Evolutionary conservation across 2,329 filamentous ascomycete genomes (phyloP), one percentile per base, ranked within the genome.

Genomic region (Neofusicoccum umdonicola): DNA sequence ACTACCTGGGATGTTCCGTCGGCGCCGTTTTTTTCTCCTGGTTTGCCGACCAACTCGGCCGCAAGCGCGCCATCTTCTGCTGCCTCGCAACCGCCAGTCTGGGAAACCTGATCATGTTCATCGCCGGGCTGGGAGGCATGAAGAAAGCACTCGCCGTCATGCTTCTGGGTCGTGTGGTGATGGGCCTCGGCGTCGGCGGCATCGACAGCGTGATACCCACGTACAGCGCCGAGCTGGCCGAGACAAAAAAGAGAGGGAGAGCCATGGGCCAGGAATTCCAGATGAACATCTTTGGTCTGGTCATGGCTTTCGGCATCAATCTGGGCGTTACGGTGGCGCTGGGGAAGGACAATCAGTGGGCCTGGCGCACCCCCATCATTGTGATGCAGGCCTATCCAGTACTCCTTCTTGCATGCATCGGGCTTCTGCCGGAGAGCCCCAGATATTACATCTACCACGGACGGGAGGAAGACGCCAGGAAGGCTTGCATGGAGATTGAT

Each of bases 211-310:
- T 87, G 0, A 86, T 88, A 27, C 86, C 86, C 0, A 83, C 87
- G 1, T 88, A 88, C 73, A 83, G 79, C 64, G 81, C 81, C 13
- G 86, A 88, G 69, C 76, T 88, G 37, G 79, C 81, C 2, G 81
- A 81, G n/a, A 85, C 87, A 69, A 82, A 82, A 56, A 80, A 83
- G 2, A 76, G 86, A 50, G 86, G 86, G 5, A 83, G 82, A 68
- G 84, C 86, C 1, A 72, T 88, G 48, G 85, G 85, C 1, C 84
- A 88, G 69, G 85, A 88, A 68, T 88, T 88, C 69, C 86, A 88
- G 71, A 83, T 82, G 72, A 89, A 89, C 68, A 88, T 88, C 67
- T 85, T 87, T 64, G 85, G 86, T 0, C 73, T 89, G 2, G 80
- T 87, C 65, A 82, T 87, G 81, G 86, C 85, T 0, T 88, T 87